Conservation (phyloP, 169 alveolate species). For the Plasmodium gallinaceum region DNA sequence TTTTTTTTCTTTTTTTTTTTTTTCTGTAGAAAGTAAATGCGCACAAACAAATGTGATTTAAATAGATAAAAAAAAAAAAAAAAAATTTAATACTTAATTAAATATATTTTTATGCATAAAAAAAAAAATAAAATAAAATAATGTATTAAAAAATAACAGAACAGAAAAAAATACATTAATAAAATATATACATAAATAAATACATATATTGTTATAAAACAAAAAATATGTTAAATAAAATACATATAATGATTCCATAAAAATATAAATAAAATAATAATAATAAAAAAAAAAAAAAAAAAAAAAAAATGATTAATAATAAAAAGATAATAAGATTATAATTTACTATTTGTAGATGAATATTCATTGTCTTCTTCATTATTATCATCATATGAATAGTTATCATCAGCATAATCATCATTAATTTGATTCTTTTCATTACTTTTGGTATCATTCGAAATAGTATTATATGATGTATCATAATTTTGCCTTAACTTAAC, state of each 20-base stretch:
- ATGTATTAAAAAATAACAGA: background rate
- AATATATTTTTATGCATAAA: background rate
- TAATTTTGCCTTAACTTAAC: slow-evolving; percentile 82
- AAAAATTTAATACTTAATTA: background rate
- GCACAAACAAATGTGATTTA: background rate
- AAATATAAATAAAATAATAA: too few species aligned
- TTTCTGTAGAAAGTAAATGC: background rate
- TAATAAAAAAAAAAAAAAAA: too few species aligned
- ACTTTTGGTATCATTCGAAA: background rate
- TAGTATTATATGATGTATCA: slow-evolving; percentile 19
- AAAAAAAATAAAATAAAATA: background rate
- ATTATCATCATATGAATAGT: slow-evolving; percentile 18
- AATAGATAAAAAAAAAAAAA: background rate
- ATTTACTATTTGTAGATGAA: background rate
- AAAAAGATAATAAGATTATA: too few species aligned
- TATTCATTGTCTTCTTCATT: slow-evolving; percentile 13
- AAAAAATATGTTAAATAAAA: too few species aligned
- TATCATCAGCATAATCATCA: slow-evolving; percentile 35
- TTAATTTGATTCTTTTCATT: slow-evolving; percentile 25
- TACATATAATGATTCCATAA: too few species aligned
- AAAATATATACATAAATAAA: background rate
- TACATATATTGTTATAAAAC: background rate
- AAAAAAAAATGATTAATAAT: too few species aligned
- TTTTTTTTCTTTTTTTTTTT: background rate
- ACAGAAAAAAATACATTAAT: background rate